Conservation (phyloP, 1,139 yeast species). For the Blastobotrys capitulatus region DNA sequence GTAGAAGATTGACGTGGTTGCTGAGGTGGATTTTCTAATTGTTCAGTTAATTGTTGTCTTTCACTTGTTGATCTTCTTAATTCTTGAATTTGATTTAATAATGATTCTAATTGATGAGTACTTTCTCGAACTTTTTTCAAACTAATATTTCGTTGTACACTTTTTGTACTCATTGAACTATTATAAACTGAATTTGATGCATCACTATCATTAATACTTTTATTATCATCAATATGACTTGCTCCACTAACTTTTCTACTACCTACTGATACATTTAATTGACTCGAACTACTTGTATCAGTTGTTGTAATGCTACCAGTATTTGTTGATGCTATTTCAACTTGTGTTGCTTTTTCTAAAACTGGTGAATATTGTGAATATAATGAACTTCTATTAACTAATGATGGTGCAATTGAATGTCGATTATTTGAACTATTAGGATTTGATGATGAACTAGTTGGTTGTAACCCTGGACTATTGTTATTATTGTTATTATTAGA, state of each 20-base stretch:
- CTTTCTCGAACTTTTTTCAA: conserved; percentile 20
- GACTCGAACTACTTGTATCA: not conserved
- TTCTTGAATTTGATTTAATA: conserved; percentile 22
- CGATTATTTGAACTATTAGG: too few relatives aligned
- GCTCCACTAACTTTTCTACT: not conserved
- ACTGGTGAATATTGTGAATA: conserved; percentile 25
- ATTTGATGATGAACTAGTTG: not conserved
- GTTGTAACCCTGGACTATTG: not conserved
- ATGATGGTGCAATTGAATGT: conserved; percentile 11
- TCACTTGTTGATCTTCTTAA: conserved; percentile 21
- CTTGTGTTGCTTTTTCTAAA: conserved; percentile 25
- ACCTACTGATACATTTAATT: not conserved
- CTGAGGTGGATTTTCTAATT: not conserved
- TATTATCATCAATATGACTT: not conserved
- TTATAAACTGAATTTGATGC: not conserved
- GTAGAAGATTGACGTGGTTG: too few relatives aligned
- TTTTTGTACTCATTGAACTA: not conserved
- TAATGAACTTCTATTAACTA: conserved; percentile 14
- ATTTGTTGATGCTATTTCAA: conserved; percentile 13
- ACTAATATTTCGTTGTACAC: conserved; percentile 3
- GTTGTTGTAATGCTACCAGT: conserved; percentile 4
- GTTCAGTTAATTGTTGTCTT: conserved; percentile 6
- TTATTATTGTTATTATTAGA: too few relatives aligned
- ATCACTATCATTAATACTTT: not conserved
- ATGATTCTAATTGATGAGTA: conserved; percentile 21